Conservation (phyloP, 202 grass and related monocot species). For the Eragrostis tef region DNA sequence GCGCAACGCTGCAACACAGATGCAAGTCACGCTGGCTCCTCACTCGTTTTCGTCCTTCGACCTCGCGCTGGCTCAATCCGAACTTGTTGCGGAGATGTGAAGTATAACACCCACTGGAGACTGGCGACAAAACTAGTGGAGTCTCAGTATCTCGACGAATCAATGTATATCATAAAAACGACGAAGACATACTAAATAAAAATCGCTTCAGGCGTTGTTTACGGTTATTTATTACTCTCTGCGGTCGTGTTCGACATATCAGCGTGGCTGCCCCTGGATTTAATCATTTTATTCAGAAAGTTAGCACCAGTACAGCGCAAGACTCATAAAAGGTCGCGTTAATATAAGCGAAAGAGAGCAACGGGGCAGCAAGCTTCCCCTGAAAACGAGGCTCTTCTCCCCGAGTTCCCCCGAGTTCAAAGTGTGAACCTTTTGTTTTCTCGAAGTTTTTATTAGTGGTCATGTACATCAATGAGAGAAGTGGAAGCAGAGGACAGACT, state of each 20-base stretch:
- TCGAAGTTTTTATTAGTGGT: no score
- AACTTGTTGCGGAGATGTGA: background rate
- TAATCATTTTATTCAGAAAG: no score
- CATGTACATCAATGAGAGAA: no score
- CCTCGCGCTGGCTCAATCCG: background rate
- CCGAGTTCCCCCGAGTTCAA: no score
- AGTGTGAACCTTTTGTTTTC: no score
- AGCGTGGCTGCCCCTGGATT: background rate
- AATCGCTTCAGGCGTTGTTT: background rate
- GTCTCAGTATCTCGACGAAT: background rate
- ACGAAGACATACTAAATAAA: slow-evolving; percentile 44
- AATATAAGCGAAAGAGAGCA: background rate
- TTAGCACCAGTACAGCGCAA: no score
- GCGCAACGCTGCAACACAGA: slow-evolving; percentile 56
- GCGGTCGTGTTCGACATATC: background rate
- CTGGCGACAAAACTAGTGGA: background rate
- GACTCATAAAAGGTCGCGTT: no score
- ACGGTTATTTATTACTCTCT: background rate
- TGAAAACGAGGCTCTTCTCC: no score
- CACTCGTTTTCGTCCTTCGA: background rate
- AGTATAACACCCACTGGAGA: no score
- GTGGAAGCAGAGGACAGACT: no score
- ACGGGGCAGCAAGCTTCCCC: no score
- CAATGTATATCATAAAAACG: slow-evolving; percentile 9
- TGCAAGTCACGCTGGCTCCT: slow-evolving; percentile 52